Conservation (phyloP, 257 asterid genomes). For the Paulownia fortunei region DNA sequence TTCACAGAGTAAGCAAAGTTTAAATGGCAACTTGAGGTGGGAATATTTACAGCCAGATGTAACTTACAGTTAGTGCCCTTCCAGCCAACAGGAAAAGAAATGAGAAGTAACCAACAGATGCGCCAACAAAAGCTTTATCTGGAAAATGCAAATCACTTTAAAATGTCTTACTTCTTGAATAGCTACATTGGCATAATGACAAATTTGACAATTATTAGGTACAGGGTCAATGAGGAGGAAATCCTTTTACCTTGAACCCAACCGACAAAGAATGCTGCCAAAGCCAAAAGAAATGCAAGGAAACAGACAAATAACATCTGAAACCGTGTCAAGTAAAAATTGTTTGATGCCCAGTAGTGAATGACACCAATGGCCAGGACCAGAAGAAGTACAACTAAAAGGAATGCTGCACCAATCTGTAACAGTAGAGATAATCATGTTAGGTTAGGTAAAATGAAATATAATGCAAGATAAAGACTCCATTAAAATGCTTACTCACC, state of each 20-base stretch:
- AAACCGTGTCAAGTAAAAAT: conserved; percentile 90
- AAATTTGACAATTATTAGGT: conserved; percentile 10
- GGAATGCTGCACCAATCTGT: conserved; percentile 97
- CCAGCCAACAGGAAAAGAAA: conserved; percentile 97
- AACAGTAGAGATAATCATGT: conserved; percentile 31
- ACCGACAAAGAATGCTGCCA: conserved; percentile 95
- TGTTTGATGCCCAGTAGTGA: conserved; percentile 99
- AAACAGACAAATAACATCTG: conserved; percentile 94
- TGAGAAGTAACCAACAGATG: conserved; percentile 98
- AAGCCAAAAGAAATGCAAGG: conserved; percentile 95
- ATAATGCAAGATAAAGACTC: conserved; percentile 14
- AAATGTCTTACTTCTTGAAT: conserved; percentile 28
- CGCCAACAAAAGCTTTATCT: conserved; percentile 97
- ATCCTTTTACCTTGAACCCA: conserved; percentile 71
- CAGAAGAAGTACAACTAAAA: conserved; percentile 85
- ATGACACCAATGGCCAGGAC: conserved; percentile 93
- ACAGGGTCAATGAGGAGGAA: conserved; percentile 14
- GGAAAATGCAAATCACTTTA: conserved; percentile 33
- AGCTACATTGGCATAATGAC: not conserved
- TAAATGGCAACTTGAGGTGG: conserved; percentile 14
- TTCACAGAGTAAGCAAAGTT: conserved; percentile 7
- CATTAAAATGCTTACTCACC: conserved; percentile 53
- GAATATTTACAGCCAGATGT: conserved; percentile 20
- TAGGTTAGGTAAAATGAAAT: conserved; percentile 27
- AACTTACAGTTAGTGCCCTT: conserved; percentile 96